Conservation (phyloP, 2,329 filamentous ascomycete genomes). For the Cytospora chrysosperma region DNA sequence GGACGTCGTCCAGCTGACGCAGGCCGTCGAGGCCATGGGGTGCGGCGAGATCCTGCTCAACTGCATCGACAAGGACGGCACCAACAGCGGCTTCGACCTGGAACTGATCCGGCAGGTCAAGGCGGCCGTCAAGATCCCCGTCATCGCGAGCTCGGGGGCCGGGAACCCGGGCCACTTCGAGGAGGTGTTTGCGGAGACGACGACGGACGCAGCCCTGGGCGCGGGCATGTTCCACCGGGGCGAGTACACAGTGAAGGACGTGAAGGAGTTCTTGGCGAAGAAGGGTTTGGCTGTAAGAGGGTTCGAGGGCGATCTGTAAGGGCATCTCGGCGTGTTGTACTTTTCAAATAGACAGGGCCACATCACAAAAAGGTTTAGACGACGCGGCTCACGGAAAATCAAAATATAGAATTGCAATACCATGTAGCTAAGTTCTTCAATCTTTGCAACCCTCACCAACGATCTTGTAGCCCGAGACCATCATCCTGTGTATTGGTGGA, state of each 20-base stretch:
- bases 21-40: constrained; percentile 93
- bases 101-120: constrained; percentile 91
- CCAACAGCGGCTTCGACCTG: constrained; percentile 90
- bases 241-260: constrained; percentile 91
- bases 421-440: neutral
- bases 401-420: constrained; percentile 18
- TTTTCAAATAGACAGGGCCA: neutral
- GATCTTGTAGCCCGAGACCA: constrained; percentile 1
- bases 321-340: neutral
- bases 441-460: constrained; percentile 9
- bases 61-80: constrained; percentile 96
- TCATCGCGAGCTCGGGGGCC: constrained; percentile 92
- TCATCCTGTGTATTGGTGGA: neutral
- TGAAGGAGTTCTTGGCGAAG: constrained; percentile 76
- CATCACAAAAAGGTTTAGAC: neutral
- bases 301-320: constrained; percentile 60
- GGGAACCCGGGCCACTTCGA: constrained; percentile 85
- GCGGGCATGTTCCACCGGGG: constrained; percentile 97
- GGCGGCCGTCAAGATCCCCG: constrained; percentile 80
- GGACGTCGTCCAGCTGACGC: constrained; percentile 84
- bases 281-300: constrained; percentile 76
- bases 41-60: constrained; percentile 93
- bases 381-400: constrained; percentile 7
- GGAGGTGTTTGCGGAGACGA: constrained; percentile 83
- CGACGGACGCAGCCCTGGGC: constrained; percentile 87